Evolutionary conservation across 2,329 filamentous ascomycete genomes (phyloP), one percentile per base, ranked within the genome.

Genomic region (Cordyceps farinosa): DNA sequence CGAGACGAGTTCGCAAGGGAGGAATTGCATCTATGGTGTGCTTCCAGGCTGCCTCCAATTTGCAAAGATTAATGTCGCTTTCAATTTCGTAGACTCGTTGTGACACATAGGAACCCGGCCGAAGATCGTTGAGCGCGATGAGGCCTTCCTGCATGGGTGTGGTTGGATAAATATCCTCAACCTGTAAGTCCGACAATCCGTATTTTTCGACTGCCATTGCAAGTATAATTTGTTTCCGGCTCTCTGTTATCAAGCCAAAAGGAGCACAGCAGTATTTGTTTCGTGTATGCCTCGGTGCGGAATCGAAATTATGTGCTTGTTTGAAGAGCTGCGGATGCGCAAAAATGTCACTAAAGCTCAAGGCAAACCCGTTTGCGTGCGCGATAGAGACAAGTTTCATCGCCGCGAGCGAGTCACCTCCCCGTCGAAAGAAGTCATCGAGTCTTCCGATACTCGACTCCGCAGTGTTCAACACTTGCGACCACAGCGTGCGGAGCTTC

Each of bases 361-460:
- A 29, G 54, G 22, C 59, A 51, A 3, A 76, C 58, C 1, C 69
- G 68, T 2, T 68, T 68, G 6, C 71, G 6, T 73, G 71, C 51
- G 73, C 74, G 3, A 70, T 68, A n/a, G 82, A 78, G 5, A 75
- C 72, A 6, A 79, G 69, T 10, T 75, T 72, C 70, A 81, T 81
- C 1, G 79, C 78, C 3, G 69, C 68, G 30, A 80, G 78, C 5
- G 78, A 80, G 51, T 81, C 78, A 5, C 79, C 79, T 2, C 79
- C 79, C 0, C 78, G 67, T 5, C 67, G 66, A 15, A 79, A 71
- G 54, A 81, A 80, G 50, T 73, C 71, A 42, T 72, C 69, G 17
- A 72, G 70, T 0, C 70, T 61, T 1, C 71, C 68, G 27, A 76
- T 67, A 3, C 72, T 66, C 0, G 69, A 68, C 0, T 71, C 65